Conservation (phyloP, 2,329 filamentous ascomycete species). For the Phialocephala subalpina region DNA sequence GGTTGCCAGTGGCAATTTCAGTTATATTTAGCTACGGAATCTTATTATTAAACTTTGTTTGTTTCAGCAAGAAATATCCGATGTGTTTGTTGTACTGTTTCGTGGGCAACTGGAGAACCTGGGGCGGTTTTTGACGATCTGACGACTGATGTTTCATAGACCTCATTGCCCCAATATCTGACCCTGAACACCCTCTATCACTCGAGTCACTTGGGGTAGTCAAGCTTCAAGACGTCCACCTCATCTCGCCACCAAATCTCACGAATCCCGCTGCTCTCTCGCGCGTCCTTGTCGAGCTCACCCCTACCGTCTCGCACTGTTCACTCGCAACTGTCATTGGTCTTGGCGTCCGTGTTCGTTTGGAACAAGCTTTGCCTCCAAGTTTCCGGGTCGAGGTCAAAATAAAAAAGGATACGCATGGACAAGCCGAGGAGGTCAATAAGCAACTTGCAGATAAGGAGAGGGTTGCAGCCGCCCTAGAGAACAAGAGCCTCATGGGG, state of each 20-base stretch:
- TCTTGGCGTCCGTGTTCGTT: slow-evolving; percentile 86
- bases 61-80: slow-evolving; percentile 13
- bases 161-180: slow-evolving; percentile 91
- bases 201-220: slow-evolving; percentile 94
- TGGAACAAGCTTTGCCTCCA: slow-evolving; percentile 90
- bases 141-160: slow-evolving; percentile 63
- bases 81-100: slow-evolving; percentile 11
- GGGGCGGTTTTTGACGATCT: slow-evolving; percentile 24
- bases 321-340: slow-evolving; percentile 96
- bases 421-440: slow-evolving; percentile 93
- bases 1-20: not conserved
- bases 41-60: slow-evolving; percentile 15
- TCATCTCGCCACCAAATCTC: slow-evolving; percentile 69
- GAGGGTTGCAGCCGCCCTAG: slow-evolving; percentile 89
- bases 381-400: slow-evolving; percentile 91
- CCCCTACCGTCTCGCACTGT: slow-evolving; percentile 96
- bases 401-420: slow-evolving; percentile 96
- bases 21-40: slow-evolving; percentile 16
- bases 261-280: slow-evolving; percentile 65
- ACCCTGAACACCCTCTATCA: slow-evolving; percentile 95
- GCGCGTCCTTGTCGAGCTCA: slow-evolving; percentile 86
- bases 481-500: slow-evolving; percentile 89
- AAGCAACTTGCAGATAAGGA: slow-evolving; percentile 98
- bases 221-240: slow-evolving; percentile 91
- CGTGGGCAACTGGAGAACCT: slow-evolving; percentile 13